These are phyloP conservation scores for Ramularia endophylla DNA, from an alignment of 2,329 filamentous ascomycete species.

Conservation along the genomic window DNA sequence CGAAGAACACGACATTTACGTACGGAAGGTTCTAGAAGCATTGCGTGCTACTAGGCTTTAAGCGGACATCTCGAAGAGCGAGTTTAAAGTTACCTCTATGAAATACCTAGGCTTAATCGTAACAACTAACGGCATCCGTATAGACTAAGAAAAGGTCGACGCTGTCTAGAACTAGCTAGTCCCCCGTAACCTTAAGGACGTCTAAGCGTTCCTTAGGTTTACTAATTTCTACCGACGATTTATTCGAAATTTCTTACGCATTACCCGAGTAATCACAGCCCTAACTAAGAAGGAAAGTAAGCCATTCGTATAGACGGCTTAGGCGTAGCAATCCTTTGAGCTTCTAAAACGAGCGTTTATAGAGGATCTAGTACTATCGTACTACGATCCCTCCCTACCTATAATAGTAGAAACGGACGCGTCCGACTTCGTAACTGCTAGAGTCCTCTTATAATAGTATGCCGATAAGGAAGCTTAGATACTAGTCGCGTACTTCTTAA, in stretches of 20 bases:
- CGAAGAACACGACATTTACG: constrained; percentile 2
- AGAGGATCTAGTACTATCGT: too few relatives aligned
- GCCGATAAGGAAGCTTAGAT: too few relatives aligned
- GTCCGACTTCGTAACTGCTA: too few relatives aligned
- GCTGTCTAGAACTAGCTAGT: neutral
- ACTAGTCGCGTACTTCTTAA: too few relatives aligned
- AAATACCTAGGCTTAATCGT: constrained; percentile 11
- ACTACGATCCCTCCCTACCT: too few relatives aligned
- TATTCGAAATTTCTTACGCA: constrained; percentile 2
- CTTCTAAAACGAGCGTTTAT: too few relatives aligned
- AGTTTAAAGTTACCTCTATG: constrained; percentile 25
- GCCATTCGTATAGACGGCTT: too few relatives aligned
- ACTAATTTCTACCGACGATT: neutral
- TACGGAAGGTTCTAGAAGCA: constrained; percentile 2
- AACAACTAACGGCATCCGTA: neutral
- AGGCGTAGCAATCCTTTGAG: too few relatives aligned
- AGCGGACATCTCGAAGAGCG: constrained; percentile 21
- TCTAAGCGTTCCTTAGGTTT: constrained; percentile 1
- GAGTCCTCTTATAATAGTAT: too few relatives aligned
- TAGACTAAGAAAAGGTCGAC: neutral
- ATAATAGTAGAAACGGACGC: too few relatives aligned
- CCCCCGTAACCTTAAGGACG: neutral
- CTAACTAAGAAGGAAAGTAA: too few relatives aligned
- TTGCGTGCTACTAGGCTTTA: constrained; percentile 6
- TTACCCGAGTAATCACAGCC: too few relatives aligned